Evolutionary conservation across 768 basidiomycete genomes (phyloP), one percentile per base, ranked within the genome.

Genomic region (Leucosporidium scottii): DNA sequence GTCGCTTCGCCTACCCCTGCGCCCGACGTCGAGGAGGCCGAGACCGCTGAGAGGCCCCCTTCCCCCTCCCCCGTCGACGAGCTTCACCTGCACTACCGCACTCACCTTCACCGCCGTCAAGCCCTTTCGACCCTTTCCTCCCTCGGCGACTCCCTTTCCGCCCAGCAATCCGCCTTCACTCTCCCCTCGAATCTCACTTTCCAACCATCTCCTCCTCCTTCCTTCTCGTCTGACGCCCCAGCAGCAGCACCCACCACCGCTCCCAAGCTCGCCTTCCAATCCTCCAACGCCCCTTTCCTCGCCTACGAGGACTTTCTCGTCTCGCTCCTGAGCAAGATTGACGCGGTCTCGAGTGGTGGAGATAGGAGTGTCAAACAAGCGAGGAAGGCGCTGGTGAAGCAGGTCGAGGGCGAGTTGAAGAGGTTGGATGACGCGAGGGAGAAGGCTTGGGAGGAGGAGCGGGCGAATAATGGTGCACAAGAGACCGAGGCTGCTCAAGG

Each of bases 201-300:
- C 66, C 84, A 51, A 62, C 58, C 49, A 44, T 54, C 34, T 58
- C 72, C 66, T 36, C 20, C 59, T 47, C 2, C 51, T 23, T 7
- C 61, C n/a, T 7, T 49, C 23, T 0, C 31, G 15, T 10, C 59
- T 18, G 59, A 56, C 3, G 2, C 61, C 20, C 7, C 39, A 2
- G 8, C 39, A 44, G 10, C 39, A 10, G 39, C 34, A 34, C 34
- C 39, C 39, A 44, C 39, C 64, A 25, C 62, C 66, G 17, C 60
- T 65, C 75, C 77, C 65, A 82, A 82, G 75, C 82, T 90, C 53
- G 84, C 86, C 3, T 90, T 82, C 78, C 85, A 85, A 15, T 78
- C 82, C 2, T 79, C 76, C 58, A 71, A 71, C 66, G 60, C 63
- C 1, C 12, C 59, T 0, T 59, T 71, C 66, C 66, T 67, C 60